Percentiles rank a stretch among this genome's conserved stretches.
These are phyloP conservation scores for Agrocybe chaxingu DNA, from an alignment of 768 basidiomycete species.

Conservation along the genomic window DNA sequence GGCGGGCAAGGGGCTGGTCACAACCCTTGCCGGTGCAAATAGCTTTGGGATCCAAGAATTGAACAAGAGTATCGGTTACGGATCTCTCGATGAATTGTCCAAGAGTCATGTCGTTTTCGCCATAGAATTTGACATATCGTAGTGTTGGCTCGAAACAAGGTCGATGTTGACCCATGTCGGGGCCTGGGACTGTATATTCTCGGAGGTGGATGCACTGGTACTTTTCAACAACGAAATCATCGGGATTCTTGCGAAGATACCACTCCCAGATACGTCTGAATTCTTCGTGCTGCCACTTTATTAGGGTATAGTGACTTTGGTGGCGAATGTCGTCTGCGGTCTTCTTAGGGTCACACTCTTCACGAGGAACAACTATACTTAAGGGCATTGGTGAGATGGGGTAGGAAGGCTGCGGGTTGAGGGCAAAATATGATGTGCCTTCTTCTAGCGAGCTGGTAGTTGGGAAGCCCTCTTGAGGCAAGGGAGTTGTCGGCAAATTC, in stretches of 20 bases:
- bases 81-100: slow-evolving; percentile 90
- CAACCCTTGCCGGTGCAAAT: slow-evolving; percentile 85
- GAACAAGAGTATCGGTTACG: slow-evolving; percentile 62
- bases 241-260: slow-evolving; percentile 84
- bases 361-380: slow-evolving; percentile 16
- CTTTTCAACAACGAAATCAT: slow-evolving; percentile 88
- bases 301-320: slow-evolving; percentile 66
- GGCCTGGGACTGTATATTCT: slow-evolving; percentile 75
- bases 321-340: slow-evolving; percentile 66
- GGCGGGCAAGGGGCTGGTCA: slow-evolving; percentile 73
- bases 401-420: slow-evolving; percentile 12
- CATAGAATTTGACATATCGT: slow-evolving; percentile 82
- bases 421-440: slow-evolving; percentile 29
- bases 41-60: slow-evolving; percentile 71
- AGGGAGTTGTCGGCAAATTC: slow-evolving; percentile 34
- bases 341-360: slow-evolving; percentile 47
- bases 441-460: slow-evolving; percentile 23
- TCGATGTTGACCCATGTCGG: slow-evolving; percentile 63
- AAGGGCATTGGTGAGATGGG: slow-evolving; percentile 11
- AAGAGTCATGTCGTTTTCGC: slow-evolving; percentile 88
- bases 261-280: slow-evolving; percentile 92
- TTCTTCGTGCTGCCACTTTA: slow-evolving; percentile 83
- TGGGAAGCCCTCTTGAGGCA: slow-evolving; percentile 36
- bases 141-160: slow-evolving; percentile 77
- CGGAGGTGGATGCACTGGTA: slow-evolving; percentile 86